Evolutionary conservation across 805 yeast species (phyloP), one percentile per base, ranked within the genome.

Genomic region (Candida sakaeoensis): DNA sequence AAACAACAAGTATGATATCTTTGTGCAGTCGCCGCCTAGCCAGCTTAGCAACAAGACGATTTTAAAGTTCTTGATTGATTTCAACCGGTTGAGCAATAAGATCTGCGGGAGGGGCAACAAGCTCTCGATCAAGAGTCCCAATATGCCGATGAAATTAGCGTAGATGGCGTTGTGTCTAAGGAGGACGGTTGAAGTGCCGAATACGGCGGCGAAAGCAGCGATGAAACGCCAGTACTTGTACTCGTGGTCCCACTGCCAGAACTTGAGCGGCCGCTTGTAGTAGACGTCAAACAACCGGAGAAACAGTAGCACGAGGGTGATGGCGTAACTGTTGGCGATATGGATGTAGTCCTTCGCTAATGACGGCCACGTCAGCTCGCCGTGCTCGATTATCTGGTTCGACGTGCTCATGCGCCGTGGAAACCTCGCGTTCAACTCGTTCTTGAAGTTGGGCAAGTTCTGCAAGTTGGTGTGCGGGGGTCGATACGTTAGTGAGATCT

Each of bases 231-330:
- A 85, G 58, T 76, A 85, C 27, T 57, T 62, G 7, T 41, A 51
- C 42, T 75, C 76, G 4, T 75, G 70, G 48, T 72, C 68, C 96
- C 96, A 89, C 59, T 87, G 95, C 96, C 96, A 89, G 53, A 89
- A 86, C 27, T 70, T 58, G 36, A 68, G 71, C 1, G 88, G 81
- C 43, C 95, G 65, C 39, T 68, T 65, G 52, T 77, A 83, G 25
- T 39, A 46, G 2, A 85, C 85, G 58, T 85, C 93, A 57, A 84
- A 85, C 41, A 82, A 72, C 37, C 79, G 70, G 13, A 85, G 52
- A 37, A 69, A 52, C 36, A 74, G 50, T 40, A 39, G 28, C 49
- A 46, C 22, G 16, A 12, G 14, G 3, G 38, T 22, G 35, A 15
- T 8, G 5, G 28, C 6, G 17, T 33, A 39, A n/a, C 15, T 15